These are phyloP conservation scores for Pythium sukuiense DNA, from an alignment of 352 stramenopile genomes.

Conservation along the genomic window DNA sequence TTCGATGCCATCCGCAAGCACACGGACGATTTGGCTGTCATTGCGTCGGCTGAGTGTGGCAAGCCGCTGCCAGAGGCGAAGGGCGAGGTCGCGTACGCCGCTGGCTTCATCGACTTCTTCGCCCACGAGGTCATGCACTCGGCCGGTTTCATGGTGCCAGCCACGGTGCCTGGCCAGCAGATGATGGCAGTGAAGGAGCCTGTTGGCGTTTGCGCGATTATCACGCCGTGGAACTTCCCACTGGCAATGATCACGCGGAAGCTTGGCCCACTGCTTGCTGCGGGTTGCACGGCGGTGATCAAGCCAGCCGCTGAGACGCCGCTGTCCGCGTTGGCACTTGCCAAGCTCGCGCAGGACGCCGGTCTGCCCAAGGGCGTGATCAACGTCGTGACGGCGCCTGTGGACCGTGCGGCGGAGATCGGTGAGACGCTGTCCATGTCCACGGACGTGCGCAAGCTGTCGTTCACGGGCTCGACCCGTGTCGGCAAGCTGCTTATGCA, in stretches of 20 bases:
- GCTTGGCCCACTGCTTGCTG: slow-evolving; percentile 90
- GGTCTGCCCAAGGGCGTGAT: slow-evolving; percentile 87
- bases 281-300: slow-evolving; percentile 94
- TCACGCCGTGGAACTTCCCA: slow-evolving; percentile 99
- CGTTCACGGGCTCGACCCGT: slow-evolving; percentile 86
- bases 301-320: slow-evolving; percentile 97
- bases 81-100: slow-evolving; percentile 94
- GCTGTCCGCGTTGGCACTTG: slow-evolving; percentile 92
- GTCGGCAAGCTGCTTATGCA: slow-evolving; percentile 83
- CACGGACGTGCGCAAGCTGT: slow-evolving; percentile 87
- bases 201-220: slow-evolving; percentile 93
- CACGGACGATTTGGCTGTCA: slow-evolving; percentile 81
- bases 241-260: slow-evolving; percentile 98
- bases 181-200: slow-evolving; percentile 89
- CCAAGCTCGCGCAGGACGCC: slow-evolving; percentile 86
- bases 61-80: slow-evolving; percentile 95
- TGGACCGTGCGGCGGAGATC: slow-evolving; percentile 69
- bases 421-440: slow-evolving; percentile 72
- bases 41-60: slow-evolving; percentile 96
- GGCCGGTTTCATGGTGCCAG: slow-evolving; percentile 79
- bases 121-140: slow-evolving; percentile 93
- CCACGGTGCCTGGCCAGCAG: slow-evolving; percentile 46
- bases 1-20: slow-evolving; percentile 66
- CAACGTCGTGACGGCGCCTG: slow-evolving; percentile 82
- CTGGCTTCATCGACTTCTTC: slow-evolving; percentile 96